These are phyloP conservation scores for Penicillium verrucosum DNA, from an alignment of 2,329 filamentous ascomycete species.

Conservation along the genomic window DNA sequence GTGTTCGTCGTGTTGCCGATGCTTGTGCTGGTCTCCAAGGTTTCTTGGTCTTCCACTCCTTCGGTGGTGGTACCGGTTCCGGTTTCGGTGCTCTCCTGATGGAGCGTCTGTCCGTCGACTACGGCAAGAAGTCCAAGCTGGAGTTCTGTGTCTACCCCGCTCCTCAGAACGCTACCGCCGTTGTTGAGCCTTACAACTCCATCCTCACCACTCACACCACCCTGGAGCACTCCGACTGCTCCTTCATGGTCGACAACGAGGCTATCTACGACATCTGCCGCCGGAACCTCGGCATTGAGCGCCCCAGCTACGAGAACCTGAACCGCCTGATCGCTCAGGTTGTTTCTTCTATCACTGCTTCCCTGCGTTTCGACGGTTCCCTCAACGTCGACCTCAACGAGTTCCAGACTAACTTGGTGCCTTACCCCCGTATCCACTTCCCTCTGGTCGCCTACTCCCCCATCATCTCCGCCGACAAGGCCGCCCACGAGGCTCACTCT, in stretches of 20 bases:
- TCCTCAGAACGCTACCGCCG: conserved; percentile 92
- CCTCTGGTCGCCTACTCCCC: conserved; percentile 94
- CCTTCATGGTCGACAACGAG: conserved; percentile 99
- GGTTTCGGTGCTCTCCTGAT: conserved; percentile 97
- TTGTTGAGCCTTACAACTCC: conserved; percentile 99
- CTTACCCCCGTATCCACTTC: conserved; percentile 99
- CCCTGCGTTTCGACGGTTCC: conserved; percentile 95
- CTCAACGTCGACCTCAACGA: conserved; percentile 99
- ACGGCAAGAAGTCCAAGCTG: conserved; percentile 99
- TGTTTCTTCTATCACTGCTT: conserved; percentile 96
- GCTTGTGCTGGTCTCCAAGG: conserved; percentile 97
- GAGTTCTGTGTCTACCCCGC: conserved; percentile 99
- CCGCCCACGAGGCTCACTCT: conserved; percentile 95
- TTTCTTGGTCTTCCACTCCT: conserved; percentile 99
- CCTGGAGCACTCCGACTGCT: conserved; percentile 98
- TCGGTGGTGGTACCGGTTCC: conserved; percentile 97
- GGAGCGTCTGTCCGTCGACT: conserved; percentile 98
- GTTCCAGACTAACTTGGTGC: conserved; percentile 99
- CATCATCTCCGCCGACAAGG: conserved; percentile 91
- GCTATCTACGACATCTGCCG: conserved; percentile 99
- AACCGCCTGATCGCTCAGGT: conserved; percentile 99
- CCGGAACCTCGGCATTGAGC: conserved; percentile 93
- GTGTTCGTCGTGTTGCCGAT: conserved; percentile 94
- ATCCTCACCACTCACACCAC: conserved; percentile 99
- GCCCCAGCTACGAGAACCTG: conserved; percentile 97